phyloP scores from a whole-genome alignment of 2,329 filamentous ascomycete species.

The Cryphonectria naterciae region DNA sequence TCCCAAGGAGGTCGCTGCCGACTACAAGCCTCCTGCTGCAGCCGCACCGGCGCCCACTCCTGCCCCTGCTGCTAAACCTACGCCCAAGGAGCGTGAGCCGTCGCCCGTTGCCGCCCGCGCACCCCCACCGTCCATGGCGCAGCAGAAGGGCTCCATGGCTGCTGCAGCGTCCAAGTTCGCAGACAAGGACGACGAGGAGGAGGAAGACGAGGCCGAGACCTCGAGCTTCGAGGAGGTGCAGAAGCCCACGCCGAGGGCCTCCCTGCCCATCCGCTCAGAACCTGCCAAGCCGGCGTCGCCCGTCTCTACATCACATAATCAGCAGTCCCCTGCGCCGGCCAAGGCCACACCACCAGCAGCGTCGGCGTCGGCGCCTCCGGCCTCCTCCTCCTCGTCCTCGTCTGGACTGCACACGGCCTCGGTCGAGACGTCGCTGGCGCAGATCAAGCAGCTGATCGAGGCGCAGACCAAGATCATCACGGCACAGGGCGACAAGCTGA shows the following conservation, averaged over 20 bases:
- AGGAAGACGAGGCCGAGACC: conserved; percentile 61
- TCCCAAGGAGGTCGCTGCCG: conserved; percentile 74
- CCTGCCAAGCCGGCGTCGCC: conserved; percentile 50
- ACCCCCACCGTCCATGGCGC: conserved; percentile 72
- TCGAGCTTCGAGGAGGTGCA: conserved; percentile 88
- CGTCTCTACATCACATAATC: conserved; percentile 31
- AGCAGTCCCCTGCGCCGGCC: conserved; percentile 37
- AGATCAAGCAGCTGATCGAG: conserved; percentile 79
- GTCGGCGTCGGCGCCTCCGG: conserved; percentile 38
- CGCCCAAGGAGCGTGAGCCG: conserved; percentile 59
- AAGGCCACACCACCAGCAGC: conserved; percentile 41
- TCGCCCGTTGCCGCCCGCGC: conserved; percentile 52
- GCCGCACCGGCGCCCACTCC: conserved; percentile 50
- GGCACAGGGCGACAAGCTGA: conserved; percentile 72
- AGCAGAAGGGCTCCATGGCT: conserved; percentile 86
- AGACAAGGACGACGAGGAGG: conserved; percentile 65
- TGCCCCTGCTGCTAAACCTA: conserved; percentile 49
- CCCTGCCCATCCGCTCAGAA: conserved; percentile 43
- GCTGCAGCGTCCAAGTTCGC: conserved; percentile 85
- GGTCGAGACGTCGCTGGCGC: conserved; percentile 68
- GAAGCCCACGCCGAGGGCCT: conserved; percentile 69
- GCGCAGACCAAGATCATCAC: conserved; percentile 77
- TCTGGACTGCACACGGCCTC: conserved; percentile 47
- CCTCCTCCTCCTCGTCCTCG: conserved; percentile 42
- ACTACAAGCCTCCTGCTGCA: conserved; percentile 63